Evolutionary conservation across 371 early-diverging fungal genomes (phyloP).

Genomic region (Syncephalastrum contaminatum): DNA sequence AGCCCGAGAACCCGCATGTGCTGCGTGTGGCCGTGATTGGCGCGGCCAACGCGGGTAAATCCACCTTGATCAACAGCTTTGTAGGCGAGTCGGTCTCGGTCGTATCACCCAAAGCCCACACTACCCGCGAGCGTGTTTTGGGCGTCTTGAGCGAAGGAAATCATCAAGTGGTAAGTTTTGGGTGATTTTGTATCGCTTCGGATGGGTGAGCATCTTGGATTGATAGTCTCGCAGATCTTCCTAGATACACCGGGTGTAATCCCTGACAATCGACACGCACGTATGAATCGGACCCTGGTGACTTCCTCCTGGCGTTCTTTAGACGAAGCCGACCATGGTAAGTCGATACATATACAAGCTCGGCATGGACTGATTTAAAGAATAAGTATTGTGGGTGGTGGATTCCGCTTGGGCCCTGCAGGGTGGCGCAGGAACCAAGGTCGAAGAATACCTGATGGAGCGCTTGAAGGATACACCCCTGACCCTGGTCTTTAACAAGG

Average conservation of each 20-base stretch:
- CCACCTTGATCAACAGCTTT: conserved; percentile 73
- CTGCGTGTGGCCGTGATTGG: conserved; percentile 69
- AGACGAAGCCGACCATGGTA: conserved; percentile 66
- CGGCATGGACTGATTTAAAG: background rate
- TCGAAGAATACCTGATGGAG: conserved; percentile 60
- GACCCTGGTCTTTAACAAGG: conserved; percentile 73
- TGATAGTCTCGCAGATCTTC: conserved; percentile 29
- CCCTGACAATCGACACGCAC: conserved; percentile 36
- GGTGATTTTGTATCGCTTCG: background rate
- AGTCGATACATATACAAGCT: background rate
- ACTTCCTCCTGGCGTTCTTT: conserved; percentile 76
- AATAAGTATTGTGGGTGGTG: conserved; percentile 56
- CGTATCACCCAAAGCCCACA: conserved; percentile 74
- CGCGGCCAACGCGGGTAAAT: conserved; percentile 83
- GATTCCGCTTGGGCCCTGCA: conserved; percentile 57
- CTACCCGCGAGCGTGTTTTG: conserved; percentile 66
- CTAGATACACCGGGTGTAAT: conserved; percentile 70
- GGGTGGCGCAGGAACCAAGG: conserved; percentile 8
- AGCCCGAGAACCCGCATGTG: conserved; percentile 65
- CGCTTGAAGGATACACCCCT: conserved; percentile 54
- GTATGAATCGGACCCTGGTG: conserved; percentile 60
- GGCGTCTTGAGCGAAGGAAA: conserved; percentile 59
- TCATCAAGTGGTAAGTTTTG: conserved; percentile 50
- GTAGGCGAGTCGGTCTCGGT: conserved; percentile 63
- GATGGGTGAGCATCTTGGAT: background rate